Conservation (phyloP, 352 stramenopile species). For the Blastocystis sp. region DNA sequence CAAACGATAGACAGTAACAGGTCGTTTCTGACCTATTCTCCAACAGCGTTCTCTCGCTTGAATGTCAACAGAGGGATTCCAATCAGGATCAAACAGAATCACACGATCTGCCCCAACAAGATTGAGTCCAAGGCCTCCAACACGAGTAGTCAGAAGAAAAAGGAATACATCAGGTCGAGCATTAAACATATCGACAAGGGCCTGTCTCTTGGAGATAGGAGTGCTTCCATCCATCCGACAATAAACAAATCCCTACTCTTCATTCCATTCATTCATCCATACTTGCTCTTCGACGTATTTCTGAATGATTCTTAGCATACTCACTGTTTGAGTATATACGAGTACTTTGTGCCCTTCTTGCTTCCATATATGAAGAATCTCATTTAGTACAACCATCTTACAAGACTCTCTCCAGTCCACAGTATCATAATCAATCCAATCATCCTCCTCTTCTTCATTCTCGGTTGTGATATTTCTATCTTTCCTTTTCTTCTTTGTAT, state of each 20-base stretch:
- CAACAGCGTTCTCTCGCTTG: constrained; percentile 94
- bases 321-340: constrained; percentile 91
- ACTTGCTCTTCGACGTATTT: constrained; percentile 77
- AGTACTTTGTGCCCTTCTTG: constrained; percentile 90
- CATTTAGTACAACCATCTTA: constrained; percentile 92
- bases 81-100: constrained; percentile 96
- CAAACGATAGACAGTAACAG: constrained; percentile 85
- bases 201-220: constrained; percentile 85
- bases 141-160: constrained; percentile 82
- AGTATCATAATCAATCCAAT: neutral
- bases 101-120: constrained; percentile 90
- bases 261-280: constrained; percentile 45
- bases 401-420: constrained; percentile 75
- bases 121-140: constrained; percentile 92
- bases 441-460: constrained; percentile 48
- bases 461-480: constrained; percentile 52
- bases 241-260: constrained; percentile 80
- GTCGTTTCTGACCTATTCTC: constrained; percentile 83
- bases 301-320: constrained; percentile 96
- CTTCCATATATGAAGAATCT: constrained; percentile 90
- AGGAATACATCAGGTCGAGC: constrained; percentile 78
- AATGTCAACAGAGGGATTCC: constrained; percentile 85
- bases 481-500: neutral
- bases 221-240: constrained; percentile 92
- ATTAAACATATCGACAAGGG: constrained; percentile 93